Percentiles rank a stretch among this genome's conserved stretches.
phyloP scores from a whole-genome alignment of 345 rosid genomes.

The Capsella bursapastoris region DNA sequence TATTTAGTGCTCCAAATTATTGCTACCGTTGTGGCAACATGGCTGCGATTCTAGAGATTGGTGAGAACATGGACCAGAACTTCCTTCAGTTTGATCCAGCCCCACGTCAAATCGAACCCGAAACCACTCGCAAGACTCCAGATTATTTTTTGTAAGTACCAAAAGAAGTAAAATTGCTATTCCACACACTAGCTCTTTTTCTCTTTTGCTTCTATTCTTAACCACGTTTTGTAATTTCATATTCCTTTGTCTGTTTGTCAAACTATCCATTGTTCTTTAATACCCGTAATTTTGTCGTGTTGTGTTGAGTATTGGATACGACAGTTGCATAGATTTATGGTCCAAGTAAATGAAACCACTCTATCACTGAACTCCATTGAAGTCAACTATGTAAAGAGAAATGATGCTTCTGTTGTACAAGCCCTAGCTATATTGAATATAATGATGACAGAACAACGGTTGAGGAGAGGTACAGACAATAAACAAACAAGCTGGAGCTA shows the following conservation, averaged over 20 bases:
- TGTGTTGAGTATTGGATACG: not conserved
- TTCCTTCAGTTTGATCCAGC: conserved; percentile 96
- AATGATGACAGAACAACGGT: conserved; percentile 10
- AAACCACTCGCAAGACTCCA: conserved; percentile 93
- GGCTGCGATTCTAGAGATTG: conserved; percentile 96
- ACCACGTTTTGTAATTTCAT: not conserved
- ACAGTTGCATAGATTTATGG: not conserved
- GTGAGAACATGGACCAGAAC: conserved; percentile 94
- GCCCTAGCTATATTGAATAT: not conserved
- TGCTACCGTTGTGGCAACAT: conserved; percentile 96
- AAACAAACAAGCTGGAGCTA: conserved; percentile 26
- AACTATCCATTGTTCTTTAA: conserved; percentile 17
- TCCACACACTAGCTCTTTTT: not conserved
- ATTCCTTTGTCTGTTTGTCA: not conserved
- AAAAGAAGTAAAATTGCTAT: not conserved
- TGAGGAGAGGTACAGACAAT: conserved; percentile 26
- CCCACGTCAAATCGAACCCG: conserved; percentile 91
- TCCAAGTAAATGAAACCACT: conserved; percentile 1
- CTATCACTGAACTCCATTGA: not conserved
- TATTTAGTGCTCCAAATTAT: conserved; percentile 94
- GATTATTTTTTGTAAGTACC: conserved; percentile 91
- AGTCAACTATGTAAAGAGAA: conserved; percentile 17
- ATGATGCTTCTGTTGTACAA: not conserved
- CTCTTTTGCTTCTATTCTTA: conserved; percentile 20
- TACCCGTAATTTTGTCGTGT: conserved; percentile 3